Conservation (phyloP, 441 rosid species). For the Adansonia grandidieri region DNA sequence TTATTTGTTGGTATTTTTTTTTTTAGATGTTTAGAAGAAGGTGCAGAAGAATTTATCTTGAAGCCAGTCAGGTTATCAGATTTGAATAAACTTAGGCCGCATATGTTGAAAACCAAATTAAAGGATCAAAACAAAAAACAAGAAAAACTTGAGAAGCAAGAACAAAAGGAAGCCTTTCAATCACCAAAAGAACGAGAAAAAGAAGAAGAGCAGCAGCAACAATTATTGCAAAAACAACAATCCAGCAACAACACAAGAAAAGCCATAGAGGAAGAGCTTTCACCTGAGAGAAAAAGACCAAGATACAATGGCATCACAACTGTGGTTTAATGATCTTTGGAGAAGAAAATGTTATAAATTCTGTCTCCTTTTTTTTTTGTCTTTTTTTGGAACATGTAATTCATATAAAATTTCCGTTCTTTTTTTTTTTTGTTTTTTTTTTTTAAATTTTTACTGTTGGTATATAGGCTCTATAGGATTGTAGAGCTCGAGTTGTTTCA, state of each 20-base stretch:
- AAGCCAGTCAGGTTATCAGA: constrained; percentile 63
- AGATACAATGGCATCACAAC: constrained; percentile 62
- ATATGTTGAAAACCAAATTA: constrained; percentile 58
- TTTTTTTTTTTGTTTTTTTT: background rate
- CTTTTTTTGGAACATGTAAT: constrained; percentile 14
- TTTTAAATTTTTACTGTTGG: no score
- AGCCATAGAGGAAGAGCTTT: constrained; percentile 60
- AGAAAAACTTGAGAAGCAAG: constrained; percentile 33
- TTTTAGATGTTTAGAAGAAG: constrained; percentile 65
- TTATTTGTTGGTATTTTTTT: background rate
- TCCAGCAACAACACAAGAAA: constrained; percentile 62
- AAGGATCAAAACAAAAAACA: constrained; percentile 38
- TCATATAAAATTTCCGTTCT: background rate
- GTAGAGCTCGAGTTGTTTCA: no score
- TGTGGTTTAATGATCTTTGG: constrained; percentile 39
- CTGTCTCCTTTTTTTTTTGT: background rate
- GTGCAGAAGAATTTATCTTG: constrained; percentile 72
- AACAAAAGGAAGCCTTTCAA: constrained; percentile 31
- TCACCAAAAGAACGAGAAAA: constrained; percentile 24
- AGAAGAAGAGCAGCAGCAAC: constrained; percentile 16
- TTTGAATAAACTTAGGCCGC: constrained; percentile 54
- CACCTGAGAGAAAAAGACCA: constrained; percentile 64
- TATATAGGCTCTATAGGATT: no score
- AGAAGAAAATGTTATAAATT: background rate
- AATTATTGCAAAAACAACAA: constrained; percentile 25